Conservation (phyloP, 345 rosid genomes). For the Eucalyptus globulus region DNA sequence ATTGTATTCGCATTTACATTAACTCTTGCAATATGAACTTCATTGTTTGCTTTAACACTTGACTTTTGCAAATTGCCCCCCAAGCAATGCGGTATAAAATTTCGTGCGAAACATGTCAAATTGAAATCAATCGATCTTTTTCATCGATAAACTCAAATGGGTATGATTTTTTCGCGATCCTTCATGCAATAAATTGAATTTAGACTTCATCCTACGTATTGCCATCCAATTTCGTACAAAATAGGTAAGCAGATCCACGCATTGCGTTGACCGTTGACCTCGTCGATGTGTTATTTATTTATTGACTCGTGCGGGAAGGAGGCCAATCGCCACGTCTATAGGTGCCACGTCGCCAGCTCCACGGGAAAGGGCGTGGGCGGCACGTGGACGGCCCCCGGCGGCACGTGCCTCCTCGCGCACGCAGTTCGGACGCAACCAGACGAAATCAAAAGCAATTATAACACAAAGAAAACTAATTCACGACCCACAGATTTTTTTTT, state of each 20-base stretch:
- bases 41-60: not conserved
- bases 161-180: rapidly evolving
- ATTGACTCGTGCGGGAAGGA: not conserved
- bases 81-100: not conserved
- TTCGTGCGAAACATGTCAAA: rapidly evolving
- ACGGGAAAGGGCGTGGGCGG: not conserved
- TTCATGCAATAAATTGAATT: not conserved
- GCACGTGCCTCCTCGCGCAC: not conserved
- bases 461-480: not conserved
- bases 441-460: not conserved
- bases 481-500: too few relatives aligned
- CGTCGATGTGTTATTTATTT: not conserved
- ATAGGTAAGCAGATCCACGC: not conserved
- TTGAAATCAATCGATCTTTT: not conserved
- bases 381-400: not conserved
- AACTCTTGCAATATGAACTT: not conserved
- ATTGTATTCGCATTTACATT: not conserved
- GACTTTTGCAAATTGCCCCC: rapidly evolving
- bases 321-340: not conserved
- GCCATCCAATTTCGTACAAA: not conserved
- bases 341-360: not conserved
- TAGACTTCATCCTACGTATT: not conserved
- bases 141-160: not conserved
- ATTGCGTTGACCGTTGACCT: not conserved
- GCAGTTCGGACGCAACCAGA: not conserved